phyloP scores from a whole-genome alignment of 306 rosid species.

The Quercus ilex region DNA sequence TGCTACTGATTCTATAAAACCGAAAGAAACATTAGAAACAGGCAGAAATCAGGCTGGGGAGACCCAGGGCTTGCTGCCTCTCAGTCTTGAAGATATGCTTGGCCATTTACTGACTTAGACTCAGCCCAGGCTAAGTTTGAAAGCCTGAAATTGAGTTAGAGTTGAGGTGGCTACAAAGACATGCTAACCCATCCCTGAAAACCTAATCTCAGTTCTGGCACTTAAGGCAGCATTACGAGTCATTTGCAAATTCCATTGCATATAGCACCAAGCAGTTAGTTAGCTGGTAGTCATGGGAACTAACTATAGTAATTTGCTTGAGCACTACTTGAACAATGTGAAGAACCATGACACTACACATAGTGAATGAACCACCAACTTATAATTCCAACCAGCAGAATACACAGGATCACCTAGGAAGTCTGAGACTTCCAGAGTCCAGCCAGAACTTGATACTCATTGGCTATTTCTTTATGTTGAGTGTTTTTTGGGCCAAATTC shows the following conservation, averaged over 20 bases:
- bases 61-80: not conserved
- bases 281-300: not conserved
- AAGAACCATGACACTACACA: not conserved
- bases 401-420: not conserved
- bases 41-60: not conserved
- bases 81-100: not conserved
- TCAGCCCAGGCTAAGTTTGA: not conserved
- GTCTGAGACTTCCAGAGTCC: not conserved
- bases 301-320: not conserved
- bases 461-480: not conserved
- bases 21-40: not conserved
- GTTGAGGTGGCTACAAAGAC: not conserved
- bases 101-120: not conserved
- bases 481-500: not conserved
- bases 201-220: not conserved
- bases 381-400: not conserved
- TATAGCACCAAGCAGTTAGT: not conserved
- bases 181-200: not conserved
- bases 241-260: not conserved
- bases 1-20: not conserved
- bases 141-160: not conserved
- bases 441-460: not conserved
- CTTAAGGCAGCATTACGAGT: not conserved
- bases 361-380: not conserved
- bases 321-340: not conserved